Evolutionary conservation across 1,284 basidiomycete genomes (phyloP).

Genomic region (Marasmius tenuissimus): DNA sequence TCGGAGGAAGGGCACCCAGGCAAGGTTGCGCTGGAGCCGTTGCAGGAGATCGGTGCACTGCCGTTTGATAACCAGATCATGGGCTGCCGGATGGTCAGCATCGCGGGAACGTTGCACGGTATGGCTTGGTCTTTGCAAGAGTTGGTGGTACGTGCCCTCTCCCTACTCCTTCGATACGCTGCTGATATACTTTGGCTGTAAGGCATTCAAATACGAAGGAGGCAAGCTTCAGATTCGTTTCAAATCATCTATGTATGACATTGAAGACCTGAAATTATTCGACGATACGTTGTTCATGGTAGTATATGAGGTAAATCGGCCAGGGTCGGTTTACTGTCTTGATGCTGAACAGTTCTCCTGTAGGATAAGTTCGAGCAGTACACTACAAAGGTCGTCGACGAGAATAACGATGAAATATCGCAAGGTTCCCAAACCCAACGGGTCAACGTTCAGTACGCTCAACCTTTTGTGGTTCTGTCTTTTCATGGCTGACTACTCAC

Average conservation of each 20-base stretch:
- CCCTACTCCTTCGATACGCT: background rate
- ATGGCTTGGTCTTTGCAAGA: conserved; percentile 46
- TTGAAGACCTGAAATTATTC: conserved; percentile 40
- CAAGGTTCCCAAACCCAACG: background rate
- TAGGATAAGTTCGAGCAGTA: conserved; percentile 48
- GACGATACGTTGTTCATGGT: conserved; percentile 37
- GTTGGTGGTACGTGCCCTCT: conserved; percentile 36
- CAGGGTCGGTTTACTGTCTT: background rate
- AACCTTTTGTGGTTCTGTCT: background rate
- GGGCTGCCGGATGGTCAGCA: conserved; percentile 32
- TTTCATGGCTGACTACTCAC: background rate
- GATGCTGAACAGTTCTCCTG: background rate
- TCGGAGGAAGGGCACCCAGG: conserved; percentile 17
- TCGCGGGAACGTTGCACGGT: conserved; percentile 30
- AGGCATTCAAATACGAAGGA: conserved; percentile 42
- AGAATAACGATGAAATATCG: conserved; percentile 33
- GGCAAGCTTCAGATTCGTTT: conserved; percentile 31
- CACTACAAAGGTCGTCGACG: conserved; percentile 33
- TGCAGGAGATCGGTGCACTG: conserved; percentile 30
- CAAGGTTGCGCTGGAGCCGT: conserved; percentile 24
- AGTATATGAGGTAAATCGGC: conserved; percentile 36
- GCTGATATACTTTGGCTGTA: background rate
- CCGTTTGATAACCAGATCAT: conserved; percentile 26
- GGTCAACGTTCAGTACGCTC: conserved; percentile 20
- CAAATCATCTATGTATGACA: conserved; percentile 19